Conservation (phyloP, 2,329 filamentous ascomycete genomes). For the Ophiognomonia clavigignenti-juglandacearum region DNA sequence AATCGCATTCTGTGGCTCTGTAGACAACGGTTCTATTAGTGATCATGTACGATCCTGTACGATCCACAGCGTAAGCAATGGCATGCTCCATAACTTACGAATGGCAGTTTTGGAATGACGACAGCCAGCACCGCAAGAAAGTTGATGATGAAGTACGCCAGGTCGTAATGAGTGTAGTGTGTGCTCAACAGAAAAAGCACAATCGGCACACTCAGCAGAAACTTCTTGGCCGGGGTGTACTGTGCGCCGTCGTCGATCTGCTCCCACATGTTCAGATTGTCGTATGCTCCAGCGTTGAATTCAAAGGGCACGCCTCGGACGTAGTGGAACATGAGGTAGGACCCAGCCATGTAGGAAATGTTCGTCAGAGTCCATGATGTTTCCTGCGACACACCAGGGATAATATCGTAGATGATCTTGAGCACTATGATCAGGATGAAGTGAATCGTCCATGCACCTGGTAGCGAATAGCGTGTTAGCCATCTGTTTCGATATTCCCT, state of each 20-base stretch:
- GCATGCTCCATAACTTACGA: slow-evolving; percentile 59
- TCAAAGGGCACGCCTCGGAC: slow-evolving; percentile 97
- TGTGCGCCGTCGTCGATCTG: slow-evolving; percentile 99
- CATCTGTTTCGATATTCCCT: neutral
- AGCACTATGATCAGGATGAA: slow-evolving; percentile 84
- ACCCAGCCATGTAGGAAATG: slow-evolving; percentile 98
- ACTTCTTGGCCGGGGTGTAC: slow-evolving; percentile 98
- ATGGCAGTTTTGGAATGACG: slow-evolving; percentile 93
- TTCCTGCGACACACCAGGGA: slow-evolving; percentile 94
- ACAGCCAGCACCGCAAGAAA: slow-evolving; percentile 88
- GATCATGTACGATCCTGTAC: too few species aligned
- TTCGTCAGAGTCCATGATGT: slow-evolving; percentile 98
- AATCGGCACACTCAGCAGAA: slow-evolving; percentile 90
- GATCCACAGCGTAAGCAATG: too few species aligned
- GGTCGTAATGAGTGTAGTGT: slow-evolving; percentile 97
- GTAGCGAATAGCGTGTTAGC: slow-evolving; percentile 14
- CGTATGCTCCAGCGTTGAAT: slow-evolving; percentile 97
- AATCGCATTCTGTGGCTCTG: slow-evolving; percentile 18
- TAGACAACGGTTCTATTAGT: too few species aligned
- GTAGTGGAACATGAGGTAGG: slow-evolving; percentile 99
- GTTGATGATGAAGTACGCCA: slow-evolving; percentile 97
- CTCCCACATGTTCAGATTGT: slow-evolving; percentile 99
- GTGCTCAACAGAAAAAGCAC: slow-evolving; percentile 93
- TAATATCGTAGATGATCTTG: slow-evolving; percentile 96
- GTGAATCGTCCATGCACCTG: slow-evolving; percentile 97